Evolutionary conservation across 2,329 filamentous ascomycete genomes (phyloP).

Genomic region (Acephala macrosclerotiorum): DNA sequence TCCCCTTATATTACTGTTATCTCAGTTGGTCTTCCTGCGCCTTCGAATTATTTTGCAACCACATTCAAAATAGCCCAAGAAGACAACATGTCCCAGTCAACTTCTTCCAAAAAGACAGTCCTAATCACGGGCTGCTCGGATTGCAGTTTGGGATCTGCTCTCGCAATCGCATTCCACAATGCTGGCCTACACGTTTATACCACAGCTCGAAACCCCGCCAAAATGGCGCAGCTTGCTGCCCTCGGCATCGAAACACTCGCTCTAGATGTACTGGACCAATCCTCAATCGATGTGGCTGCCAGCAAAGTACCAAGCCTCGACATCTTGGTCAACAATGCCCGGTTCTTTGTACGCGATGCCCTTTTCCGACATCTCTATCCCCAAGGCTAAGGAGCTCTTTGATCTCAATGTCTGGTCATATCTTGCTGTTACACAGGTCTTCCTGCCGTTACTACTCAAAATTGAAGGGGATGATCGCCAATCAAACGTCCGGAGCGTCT

Average conservation of each 20-base stretch:
- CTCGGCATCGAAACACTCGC: conserved; percentile 44
- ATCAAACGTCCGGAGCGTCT: conserved; percentile 49
- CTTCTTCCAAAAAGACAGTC: conserved; percentile 26
- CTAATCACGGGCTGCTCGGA: conserved; percentile 50
- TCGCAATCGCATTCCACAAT: conserved; percentile 48
- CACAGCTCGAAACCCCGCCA: conserved; percentile 47
- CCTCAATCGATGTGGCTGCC: conserved; percentile 45
- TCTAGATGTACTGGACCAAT: conserved; percentile 49
- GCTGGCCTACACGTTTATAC: conserved; percentile 50
- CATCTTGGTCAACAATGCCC: conserved; percentile 54
- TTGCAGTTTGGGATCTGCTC: conserved; percentile 49
- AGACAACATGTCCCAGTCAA: no score
- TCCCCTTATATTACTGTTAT: no score
- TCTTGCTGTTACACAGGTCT: conserved; percentile 45
- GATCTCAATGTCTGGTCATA: conserved; percentile 44
- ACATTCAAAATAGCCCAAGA: no score
- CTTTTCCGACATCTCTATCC: conserved; percentile 42
- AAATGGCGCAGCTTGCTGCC: conserved; percentile 38
- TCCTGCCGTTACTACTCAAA: conserved; percentile 44
- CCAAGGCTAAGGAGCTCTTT: conserved; percentile 42
- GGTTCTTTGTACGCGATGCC: conserved; percentile 46
- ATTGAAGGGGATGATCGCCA: conserved; percentile 48
- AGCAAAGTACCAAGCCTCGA: conserved; percentile 42
- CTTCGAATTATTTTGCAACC: no score
- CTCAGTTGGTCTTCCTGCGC: no score